These are phyloP conservation scores for Byssochlamys sp. DNA, from an alignment of 2,329 filamentous ascomycete species.

Conservation along the genomic window DNA sequence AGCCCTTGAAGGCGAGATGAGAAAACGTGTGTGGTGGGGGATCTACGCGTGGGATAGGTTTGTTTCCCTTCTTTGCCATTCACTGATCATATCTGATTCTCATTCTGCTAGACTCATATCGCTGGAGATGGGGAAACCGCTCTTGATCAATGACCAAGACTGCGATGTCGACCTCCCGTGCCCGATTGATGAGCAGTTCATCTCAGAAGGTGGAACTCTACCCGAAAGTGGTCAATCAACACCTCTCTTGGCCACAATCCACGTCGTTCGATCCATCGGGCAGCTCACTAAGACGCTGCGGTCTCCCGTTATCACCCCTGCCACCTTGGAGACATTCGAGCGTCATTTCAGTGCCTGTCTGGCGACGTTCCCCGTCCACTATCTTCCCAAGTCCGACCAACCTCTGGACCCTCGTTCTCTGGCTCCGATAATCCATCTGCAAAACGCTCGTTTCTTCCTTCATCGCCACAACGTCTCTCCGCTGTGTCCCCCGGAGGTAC, in stretches of 20 bases:
- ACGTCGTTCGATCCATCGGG: constrained; percentile 69
- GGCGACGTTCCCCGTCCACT: constrained; percentile 63
- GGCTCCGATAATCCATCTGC: constrained; percentile 65
- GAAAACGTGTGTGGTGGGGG: constrained; percentile 84
- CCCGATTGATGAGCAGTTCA: constrained; percentile 63
- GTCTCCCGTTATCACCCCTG: constrained; percentile 54
- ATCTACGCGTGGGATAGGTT: constrained; percentile 81
- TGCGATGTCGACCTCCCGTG: constrained; percentile 75
- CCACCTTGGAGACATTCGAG: constrained; percentile 69
- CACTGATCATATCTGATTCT: constrained; percentile 3
- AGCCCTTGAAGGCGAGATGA: constrained; percentile 72
- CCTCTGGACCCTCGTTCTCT: constrained; percentile 65
- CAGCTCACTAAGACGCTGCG: constrained; percentile 62
- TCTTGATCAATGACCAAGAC: constrained; percentile 76
- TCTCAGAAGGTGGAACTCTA: constrained; percentile 41
- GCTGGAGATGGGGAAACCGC: constrained; percentile 69
- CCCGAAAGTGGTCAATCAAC: constrained; percentile 48
- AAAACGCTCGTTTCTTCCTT: constrained; percentile 73
- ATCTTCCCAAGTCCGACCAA: constrained; percentile 56
- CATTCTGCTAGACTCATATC: constrained; percentile 51
- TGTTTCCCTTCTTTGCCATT: constrained; percentile 13
- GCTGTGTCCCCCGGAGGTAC: constrained; percentile 54
- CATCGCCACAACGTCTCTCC: constrained; percentile 82
- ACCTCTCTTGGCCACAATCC: constrained; percentile 67
- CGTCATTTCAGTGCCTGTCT: constrained; percentile 68